Evolutionary conservation across 208 protist genomes (phyloP), one percentile per base, ranked within the genome.

Genomic region (Strigomonas culicis): DNA sequence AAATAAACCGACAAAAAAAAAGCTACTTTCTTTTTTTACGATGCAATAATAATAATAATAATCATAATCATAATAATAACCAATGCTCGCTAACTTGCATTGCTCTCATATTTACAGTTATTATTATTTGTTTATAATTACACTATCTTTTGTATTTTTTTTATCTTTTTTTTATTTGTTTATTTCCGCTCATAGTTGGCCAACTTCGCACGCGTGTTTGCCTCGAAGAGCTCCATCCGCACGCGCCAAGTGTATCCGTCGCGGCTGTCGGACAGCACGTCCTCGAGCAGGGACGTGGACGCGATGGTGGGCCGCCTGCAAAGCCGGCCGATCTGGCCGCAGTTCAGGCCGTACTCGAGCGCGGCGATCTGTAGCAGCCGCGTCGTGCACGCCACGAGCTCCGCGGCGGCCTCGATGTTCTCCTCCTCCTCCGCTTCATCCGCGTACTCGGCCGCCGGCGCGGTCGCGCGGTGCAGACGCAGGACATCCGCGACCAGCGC

Each of bases 291-390:
- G 19, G 78, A 78, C 13, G 78, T 66, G 55, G 57, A 56, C 13
- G 74, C 61, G 19, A 89, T 24, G 50, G 65, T 68, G 4, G 75
- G 75, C 17, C 82, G 79, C 21, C 78, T 73, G 32, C 75, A 80
- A 22, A 89, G 63, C 30, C 65, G 64, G 3, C 82, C 82, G 56
- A 90, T 80, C 25, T 74, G 66, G 19, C 77, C 61, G 0, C 74
- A 76, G 4, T 70, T 84, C 55, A 75, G 66, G 21, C 52, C 50
- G 56, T 75, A 84, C 66, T 84, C 68, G 19, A 86, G 58, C n/a
- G 78, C 79, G 0, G 78, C 77, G 7, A 84, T 74, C 55, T 84
- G 79, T 30, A 88, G 50, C 24, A 88, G 63, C 24, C 70, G 70
- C 51, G 82, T 88, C 27, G 78, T 77, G 68, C 78, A 84, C 22